Evolutionary conservation across 2,329 filamentous ascomycete species (phyloP), one percentile per base, ranked within the genome.

Genomic region (Leptographium lundbergii): DNA sequence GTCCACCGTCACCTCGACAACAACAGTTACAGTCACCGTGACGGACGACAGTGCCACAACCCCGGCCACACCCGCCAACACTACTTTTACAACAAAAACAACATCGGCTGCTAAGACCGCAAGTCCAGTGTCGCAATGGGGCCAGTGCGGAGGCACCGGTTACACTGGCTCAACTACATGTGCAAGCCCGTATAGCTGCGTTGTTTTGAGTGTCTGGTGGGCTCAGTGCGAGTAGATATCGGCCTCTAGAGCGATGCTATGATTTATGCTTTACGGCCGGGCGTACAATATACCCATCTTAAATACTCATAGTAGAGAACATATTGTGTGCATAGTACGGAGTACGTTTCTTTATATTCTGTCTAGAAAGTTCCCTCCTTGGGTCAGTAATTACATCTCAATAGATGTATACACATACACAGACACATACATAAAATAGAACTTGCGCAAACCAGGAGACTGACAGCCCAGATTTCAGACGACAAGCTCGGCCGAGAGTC

Each of bases 71-170:
- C 29, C 27, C 65, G 62, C 61, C 14, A 51, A 34, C 54, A 63
- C 66, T 3, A 63, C 66, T 5, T 61, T 61, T 1, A 61, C 59
- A 11, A 64, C 61, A 1, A 57, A 60, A 24, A 65, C 63, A 1
- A 60, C 63, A 19, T 64, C 66, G 5, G 59, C 59, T 2, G 61
- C 59, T 59, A 4, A 27, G 36, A 53, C 54, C 3, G 14, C 34
- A n/a, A 63, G 60, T 17, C 58, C 64, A 2, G 48, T 59, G 13
- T 17, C 54, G 1, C 69, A 72, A 55, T 73, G 69, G 69, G 67
- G 66, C 22, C 70, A 72, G 63, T 74, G 72, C 54, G 72, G 71
- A 42, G 72, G 71, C 4, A 60, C 57, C 6, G 68, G 66, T 1
- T 73, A 71, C 57, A 66, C 63, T 6, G 72, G 71, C 1, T 57